Evolutionary conservation across 768 basidiomycete species (phyloP).

Genomic region (Amanita thiersii): DNA sequence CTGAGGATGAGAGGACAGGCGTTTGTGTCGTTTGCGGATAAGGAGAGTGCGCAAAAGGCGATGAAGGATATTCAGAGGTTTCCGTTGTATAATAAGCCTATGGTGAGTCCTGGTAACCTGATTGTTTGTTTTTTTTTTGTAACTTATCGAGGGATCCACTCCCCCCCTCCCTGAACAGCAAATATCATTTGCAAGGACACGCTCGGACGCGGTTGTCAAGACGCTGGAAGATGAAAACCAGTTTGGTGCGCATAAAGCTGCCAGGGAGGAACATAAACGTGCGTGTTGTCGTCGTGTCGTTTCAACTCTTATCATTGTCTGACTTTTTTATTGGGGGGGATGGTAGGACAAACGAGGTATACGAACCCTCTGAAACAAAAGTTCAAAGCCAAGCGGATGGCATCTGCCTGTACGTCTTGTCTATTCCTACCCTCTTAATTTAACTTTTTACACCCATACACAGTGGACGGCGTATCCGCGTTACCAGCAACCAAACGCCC

Average conservation of each 20-base stretch:
- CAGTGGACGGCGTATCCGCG: conserved; percentile 65
- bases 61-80: conserved; percentile 91
- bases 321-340: conserved; percentile 3
- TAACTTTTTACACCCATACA: conserved; percentile 9
- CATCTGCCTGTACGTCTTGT: conserved; percentile 58
- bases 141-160: too few relatives aligned
- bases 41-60: conserved; percentile 80
- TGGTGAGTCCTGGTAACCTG: conserved; percentile 58
- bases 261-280: conserved; percentile 82
- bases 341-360: conserved; percentile 73
- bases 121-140: conserved; percentile 1
- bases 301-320: conserved; percentile 1
- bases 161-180: conserved; percentile 57
- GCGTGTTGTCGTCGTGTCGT: conserved; percentile 22
- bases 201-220: conserved; percentile 88
- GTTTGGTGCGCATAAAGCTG: conserved; percentile 70
- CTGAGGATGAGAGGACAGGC: conserved; percentile 98
- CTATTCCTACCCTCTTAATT: conserved; percentile 4
- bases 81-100: conserved; percentile 93
- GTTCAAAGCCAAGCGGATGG: conserved; percentile 71
- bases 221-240: conserved; percentile 52
- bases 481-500: conserved; percentile 67
- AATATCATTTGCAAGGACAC: conserved; percentile 87
- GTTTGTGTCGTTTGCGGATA: conserved; percentile 84
- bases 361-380: conserved; percentile 89